Base-by-base conservation (phyloP, 1,284 basidiomycete species). In the Tranzscheliella williamsii region DNA sequence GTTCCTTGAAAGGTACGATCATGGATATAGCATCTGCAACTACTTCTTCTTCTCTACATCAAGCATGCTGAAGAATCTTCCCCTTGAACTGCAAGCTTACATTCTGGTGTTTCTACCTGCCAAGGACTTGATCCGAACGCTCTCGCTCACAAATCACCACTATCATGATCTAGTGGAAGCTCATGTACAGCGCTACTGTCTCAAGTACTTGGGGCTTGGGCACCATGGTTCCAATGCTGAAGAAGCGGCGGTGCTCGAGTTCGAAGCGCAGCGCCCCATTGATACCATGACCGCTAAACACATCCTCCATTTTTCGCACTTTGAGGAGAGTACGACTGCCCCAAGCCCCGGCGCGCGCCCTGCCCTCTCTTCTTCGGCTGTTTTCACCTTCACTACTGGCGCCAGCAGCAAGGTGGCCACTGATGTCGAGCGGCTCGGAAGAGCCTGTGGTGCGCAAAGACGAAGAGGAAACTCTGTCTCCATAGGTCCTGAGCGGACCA, bases 241-340 rank as follows among this genome's bases (percentile, higher is more conserved):
- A 4, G 35, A 37, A 22, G 52, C 47, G 1, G 51, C 52, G 0
- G 43, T 51, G 24, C 46, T 53, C n/a, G 60, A 69, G 30, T 71
- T 71, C 24, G 65, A 68, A 27, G 68, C 68, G 0, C 66, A 69
- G n/a, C 34, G 68, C 4, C 68, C 68, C 12, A 71, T 71, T 32
- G 68, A 71, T 21, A 71, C 68, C 2, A 43, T 71, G 12, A 70
- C 63, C 7, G 53, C 63, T n/a, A 71, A 71, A 31, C 68, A 71
- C 20, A 41, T 32, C 1, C 44, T 71, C 33, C 49, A 53, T 9
- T 71, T 71, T 29, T 60, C 58, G 20, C 67, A 70, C 38, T 69
- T 71, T 43, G 50, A 43, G 1, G 6, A 51, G 2, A 42, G 45
- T 2, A 45, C 50, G 3, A 42, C 39, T 1, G 21, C 13, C 11